Percentiles rank a stretch among this genome's conserved stretches.
Conservation (phyloP, 331 rosid species). For the Acacia pycnantha region DNA sequence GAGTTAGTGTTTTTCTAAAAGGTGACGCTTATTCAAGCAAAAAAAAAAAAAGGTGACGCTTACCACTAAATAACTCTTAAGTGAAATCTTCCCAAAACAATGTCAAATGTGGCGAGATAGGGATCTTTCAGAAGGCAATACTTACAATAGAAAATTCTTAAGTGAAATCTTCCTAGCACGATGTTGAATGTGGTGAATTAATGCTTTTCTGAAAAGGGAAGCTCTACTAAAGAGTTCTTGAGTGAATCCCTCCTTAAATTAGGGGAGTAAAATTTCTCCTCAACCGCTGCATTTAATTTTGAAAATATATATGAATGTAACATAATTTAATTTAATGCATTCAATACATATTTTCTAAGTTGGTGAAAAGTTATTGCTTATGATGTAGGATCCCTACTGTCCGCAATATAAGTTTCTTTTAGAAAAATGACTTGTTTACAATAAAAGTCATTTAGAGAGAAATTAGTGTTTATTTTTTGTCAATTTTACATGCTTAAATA, state of each 20-base stretch:
- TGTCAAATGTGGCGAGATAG: too few species aligned
- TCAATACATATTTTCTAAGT: neutral
- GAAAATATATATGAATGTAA: neutral
- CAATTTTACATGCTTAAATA: too few species aligned
- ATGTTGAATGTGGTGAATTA: neutral
- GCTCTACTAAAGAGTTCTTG: neutral
- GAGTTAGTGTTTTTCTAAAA: neutral
- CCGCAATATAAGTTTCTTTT: too few species aligned
- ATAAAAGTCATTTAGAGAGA: too few species aligned
- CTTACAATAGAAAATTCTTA: neutral
- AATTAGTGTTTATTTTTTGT: too few species aligned
- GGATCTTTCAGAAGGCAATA: neutral
- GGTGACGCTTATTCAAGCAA: too few species aligned
- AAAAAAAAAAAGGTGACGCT: neutral
- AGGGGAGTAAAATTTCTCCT: neutral
- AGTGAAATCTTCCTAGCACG: neutral
- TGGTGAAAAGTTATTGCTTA: neutral
- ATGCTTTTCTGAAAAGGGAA: neutral
- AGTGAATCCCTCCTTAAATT: neutral
- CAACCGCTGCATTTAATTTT: neutral
- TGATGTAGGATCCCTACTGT: neutral
- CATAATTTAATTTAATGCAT: neutral
- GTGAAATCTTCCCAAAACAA: too few species aligned
- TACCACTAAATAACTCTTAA: too few species aligned
- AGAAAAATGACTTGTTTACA: too few species aligned